phyloP scores from a whole-genome alignment of 257 asterid genomes.

The Penstemon barbatus region DNA sequence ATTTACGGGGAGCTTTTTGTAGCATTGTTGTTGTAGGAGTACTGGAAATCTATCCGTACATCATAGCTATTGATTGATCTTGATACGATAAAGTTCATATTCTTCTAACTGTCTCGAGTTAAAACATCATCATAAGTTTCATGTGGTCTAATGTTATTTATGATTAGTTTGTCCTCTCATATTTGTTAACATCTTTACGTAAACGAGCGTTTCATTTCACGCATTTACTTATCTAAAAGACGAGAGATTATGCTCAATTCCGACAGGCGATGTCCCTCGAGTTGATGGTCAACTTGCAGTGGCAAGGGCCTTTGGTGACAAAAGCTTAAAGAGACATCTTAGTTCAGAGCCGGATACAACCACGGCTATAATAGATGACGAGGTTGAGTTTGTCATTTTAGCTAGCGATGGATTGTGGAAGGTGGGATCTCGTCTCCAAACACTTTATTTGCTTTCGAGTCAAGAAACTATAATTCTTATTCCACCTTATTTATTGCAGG shows the following conservation, averaged over 20 bases:
- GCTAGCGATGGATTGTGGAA: constrained; percentile 97
- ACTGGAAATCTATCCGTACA: no score
- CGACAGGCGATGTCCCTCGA: constrained; percentile 84
- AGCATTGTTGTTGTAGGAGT: no score
- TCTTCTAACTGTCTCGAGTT: not conserved
- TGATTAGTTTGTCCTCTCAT: not conserved
- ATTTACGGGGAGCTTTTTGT: no score
- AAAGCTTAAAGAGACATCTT: constrained; percentile 81
- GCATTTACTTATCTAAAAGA: not conserved
- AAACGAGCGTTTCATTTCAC: not conserved
- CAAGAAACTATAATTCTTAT: not conserved
- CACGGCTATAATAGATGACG: constrained; percentile 59
- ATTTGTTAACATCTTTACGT: not conserved
- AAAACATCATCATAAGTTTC: no score
- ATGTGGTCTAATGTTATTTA: no score
- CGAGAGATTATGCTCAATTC: constrained; percentile 6
- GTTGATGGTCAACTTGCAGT: constrained; percentile 96
- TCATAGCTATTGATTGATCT: no score
- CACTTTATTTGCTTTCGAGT: no score
- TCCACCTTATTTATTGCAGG: constrained; percentile 40
- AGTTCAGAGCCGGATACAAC: constrained; percentile 80
- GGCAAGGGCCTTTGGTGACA: constrained; percentile 96
- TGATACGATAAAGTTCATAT: not conserved
- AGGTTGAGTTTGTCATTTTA: constrained; percentile 63
- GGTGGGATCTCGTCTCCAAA: constrained; percentile 38